Evolutionary conservation across 495 filamentous ascomycete species (phyloP).

Genomic region (Annulohypoxylon bovei): DNA sequence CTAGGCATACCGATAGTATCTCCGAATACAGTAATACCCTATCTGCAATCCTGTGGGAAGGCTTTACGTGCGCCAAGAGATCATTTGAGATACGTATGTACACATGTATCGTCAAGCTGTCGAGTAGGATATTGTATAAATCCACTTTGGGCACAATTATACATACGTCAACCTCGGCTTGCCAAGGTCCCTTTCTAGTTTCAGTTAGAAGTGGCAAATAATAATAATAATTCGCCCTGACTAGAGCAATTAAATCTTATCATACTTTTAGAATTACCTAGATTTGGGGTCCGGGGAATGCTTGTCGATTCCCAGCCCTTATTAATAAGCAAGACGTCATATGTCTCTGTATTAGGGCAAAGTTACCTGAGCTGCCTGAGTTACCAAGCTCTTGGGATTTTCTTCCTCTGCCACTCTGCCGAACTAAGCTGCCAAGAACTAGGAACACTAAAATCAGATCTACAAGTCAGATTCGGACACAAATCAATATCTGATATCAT

Average conservation of each 20-base stretch:
- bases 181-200: background rate
- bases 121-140: background rate
- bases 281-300: slow-evolving; percentile 41
- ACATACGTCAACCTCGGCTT: slow-evolving; percentile 6
- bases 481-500: slow-evolving; percentile 15
- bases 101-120: slow-evolving; percentile 1
- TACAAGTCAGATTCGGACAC: background rate
- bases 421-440: slow-evolving; percentile 5
- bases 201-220: slow-evolving; percentile 1
- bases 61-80: slow-evolving; percentile 22
- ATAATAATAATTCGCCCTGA: background rate
- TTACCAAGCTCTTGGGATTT: slow-evolving; percentile 32
- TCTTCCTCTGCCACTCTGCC: slow-evolving; percentile 1
- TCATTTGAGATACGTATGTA: background rate
- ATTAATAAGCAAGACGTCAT: slow-evolving; percentile 38
- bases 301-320: slow-evolving; percentile 13
- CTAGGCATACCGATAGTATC: slow-evolving; percentile 19
- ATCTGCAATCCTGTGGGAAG: slow-evolving; percentile 15
- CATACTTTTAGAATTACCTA: background rate
- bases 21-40: slow-evolving; percentile 24
- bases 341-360: background rate
- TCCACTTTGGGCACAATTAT: background rate
- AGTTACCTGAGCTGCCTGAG: background rate
- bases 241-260: slow-evolving; percentile 16
- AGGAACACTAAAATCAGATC: background rate